Base-by-base conservation (phyloP, 805 yeast species). In the Metschnikowia gruessii region DNA sequence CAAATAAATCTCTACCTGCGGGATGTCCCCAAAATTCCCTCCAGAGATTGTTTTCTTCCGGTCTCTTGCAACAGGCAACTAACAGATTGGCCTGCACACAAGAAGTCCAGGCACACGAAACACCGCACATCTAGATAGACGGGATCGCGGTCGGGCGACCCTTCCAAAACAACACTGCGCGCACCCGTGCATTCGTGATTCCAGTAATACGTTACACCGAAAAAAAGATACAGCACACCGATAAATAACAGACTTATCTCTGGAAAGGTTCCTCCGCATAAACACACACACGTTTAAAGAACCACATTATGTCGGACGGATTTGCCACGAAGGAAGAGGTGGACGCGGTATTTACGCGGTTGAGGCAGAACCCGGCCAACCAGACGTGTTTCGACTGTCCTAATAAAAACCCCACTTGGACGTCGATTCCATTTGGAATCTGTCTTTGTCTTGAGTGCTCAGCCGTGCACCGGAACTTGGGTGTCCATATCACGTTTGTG, bases 341-440 rank as follows among this genome's bases (percentile, higher is more conserved):
- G 43, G 76, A 76, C 39, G 75, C 75, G 42, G 79, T 88, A 53
- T 88, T 88, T 60, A 71, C 73, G 42, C 75, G 78, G 63, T 71
- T 87, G 56, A 78, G 80, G 57, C 71, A 83, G 65, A 74, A 77
- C 52, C 82, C 82, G 21, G 86, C 89, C 39, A 91, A 91, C 73
- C 84, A 84, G 60, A 80, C 76, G 32, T 94, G 99, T 69, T 92
- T 94, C 69, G 99, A 94, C 64, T 94, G 99, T 68, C 79, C 85
- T 43, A 87, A 91, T 58, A 89, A 87, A 63, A 91, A 91, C 65
- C 98, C 99, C 31, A 89, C 98, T 0, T 94, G 99, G 99, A 88
- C 99, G 3, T 92, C 98, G 12, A 90, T 92, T 45, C 96, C 98
- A 12, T 92, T 88, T 67, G 99, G 97, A 46, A 87, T 91, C 43